Percentiles rank a stretch among this genome's conserved stretches.
These are phyloP conservation scores for Orychophragmus violaceus DNA, from an alignment of 345 rosid species.

Conservation along the genomic window DNA sequence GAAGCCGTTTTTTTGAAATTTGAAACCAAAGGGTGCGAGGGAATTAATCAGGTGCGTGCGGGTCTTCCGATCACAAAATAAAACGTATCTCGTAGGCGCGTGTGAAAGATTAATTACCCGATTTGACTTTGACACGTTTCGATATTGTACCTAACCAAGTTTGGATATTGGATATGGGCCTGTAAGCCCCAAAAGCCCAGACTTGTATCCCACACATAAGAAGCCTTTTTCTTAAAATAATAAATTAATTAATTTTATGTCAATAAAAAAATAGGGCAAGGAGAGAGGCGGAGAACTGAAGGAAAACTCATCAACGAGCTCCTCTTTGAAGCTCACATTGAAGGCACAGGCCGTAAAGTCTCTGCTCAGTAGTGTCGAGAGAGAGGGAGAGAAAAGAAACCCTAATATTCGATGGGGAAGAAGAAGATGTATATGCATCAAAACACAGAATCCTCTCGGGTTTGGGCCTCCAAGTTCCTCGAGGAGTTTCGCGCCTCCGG, in stretches of 20 bases:
- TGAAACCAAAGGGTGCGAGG: conserved; percentile 25
- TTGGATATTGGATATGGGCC: background rate
- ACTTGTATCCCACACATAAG: background rate
- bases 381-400: background rate
- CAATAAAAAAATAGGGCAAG: background rate
- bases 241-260: background rate
- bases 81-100: background rate
- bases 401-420: conserved; percentile 24
- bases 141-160: background rate
- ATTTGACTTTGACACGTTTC: background rate
- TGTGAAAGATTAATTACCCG: background rate
- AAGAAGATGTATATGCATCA: background rate
- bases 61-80: background rate
- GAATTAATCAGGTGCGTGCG: conserved; percentile 11
- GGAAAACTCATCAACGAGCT: background rate
- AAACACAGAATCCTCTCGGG: conserved; percentile 8
- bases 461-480: conserved; percentile 42
- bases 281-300: conserved; percentile 7
- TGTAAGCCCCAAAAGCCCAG: background rate
- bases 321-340: background rate
- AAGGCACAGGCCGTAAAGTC: background rate
- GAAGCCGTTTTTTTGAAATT: conserved; percentile 13
- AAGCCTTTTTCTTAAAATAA: background rate
- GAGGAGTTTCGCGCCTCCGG: conserved; percentile 38
- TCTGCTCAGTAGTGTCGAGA: conserved; percentile 3